Base-by-base conservation (phyloP, 768 basidiomycete species). In the Naganishia friedmannii region DNA sequence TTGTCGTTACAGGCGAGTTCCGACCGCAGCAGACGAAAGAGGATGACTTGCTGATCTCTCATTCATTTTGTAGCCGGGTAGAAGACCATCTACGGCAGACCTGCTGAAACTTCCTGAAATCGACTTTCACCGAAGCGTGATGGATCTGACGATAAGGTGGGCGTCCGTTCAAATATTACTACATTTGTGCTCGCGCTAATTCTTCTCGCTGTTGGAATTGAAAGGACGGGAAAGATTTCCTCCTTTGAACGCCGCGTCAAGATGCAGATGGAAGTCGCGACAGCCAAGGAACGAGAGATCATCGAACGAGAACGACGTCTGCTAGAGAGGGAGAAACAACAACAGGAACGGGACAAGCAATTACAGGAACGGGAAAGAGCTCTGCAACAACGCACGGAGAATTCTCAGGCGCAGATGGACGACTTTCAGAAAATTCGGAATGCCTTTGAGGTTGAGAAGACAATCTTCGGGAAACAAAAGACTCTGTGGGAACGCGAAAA, bases 51-150 rank as follows among this genome's bases (percentile, higher is more conserved):
- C 19, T 19, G 12, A 19, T 17, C 9, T 58, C 34, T 39, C 9
- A 26, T 31, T 39, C 42, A 3, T 23, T 42, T 51, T 4, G 17
- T 57, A 81, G 80, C 77, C 80, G 2, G 54, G 66, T 5, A 74
- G 75, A 68, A 72, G 80, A 37, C 80, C 80, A 0, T 73, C 78
- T 2, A 81, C 80, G 6, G 74, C 72, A 23, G 78, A 81, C 63
- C 68, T 81, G 37, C 26, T 63, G 60, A 63, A 63, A 15, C 21
- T 63, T 45, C 60, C 60, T 10, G 60, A 63, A 15, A 45, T 63
- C 37, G 60, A 63, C n/a, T 63, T 63, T n/a, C 60, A 63, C 6
- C 39, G 60, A 45, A 23, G 34, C 1, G 7, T 63, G 60, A 63
- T 63, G 39, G 39, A 63, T 46, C n/a, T 63, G 39, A 63, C 39